Evolutionary conservation across 2,329 filamentous ascomycete genomes (phyloP), one percentile per base, ranked within the genome.

Genomic region (Ceratocystis papillata): DNA sequence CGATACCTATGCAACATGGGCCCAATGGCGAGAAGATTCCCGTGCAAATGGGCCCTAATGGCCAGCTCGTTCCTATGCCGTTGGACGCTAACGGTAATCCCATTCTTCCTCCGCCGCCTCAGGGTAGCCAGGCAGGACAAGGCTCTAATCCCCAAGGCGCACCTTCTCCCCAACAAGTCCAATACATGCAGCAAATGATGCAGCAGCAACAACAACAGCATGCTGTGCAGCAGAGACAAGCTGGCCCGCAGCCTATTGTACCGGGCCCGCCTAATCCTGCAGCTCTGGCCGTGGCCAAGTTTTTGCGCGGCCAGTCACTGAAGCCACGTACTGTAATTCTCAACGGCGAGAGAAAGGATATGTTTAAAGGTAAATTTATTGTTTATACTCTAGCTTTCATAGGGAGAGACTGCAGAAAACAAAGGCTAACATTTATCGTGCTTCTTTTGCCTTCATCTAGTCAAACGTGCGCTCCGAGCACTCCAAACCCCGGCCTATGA

Each of bases 301-400:
- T 96, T 77, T 79, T 99, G 68, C 86, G 86, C 71, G 76, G 82
- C 67, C 92, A 96, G 77, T 84, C 94, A 68, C 78, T 99, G 70
- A 99, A 99, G 82, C 82, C 84, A 20, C 83, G 94, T 69, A 96
- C 92, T 20, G 93, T 89, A 75, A 95, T 99, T 70, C 83, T 97
- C 70, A 92, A 96, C 70, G 94, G 94, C 72, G 92, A 96, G 81
- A 85, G 94, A 72, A 97, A 96, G 78, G 93, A 99, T 70, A 95
- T 99, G 89, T 97, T 99, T 77, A 88, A 87, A 81, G 91, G 90
- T 93, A 79, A 62, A 73, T 69, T 25, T 37, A 4, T 12, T 41
- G 37, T 41, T 41, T 41, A 41, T 41, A 41, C 12, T 12, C 48
- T 15, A 4, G n/a, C 22, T 37, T 17, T 48, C 25, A 6, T 28